Conservation (phyloP, 1,139 yeast species). For the Yamadazyma taylorii region DNA sequence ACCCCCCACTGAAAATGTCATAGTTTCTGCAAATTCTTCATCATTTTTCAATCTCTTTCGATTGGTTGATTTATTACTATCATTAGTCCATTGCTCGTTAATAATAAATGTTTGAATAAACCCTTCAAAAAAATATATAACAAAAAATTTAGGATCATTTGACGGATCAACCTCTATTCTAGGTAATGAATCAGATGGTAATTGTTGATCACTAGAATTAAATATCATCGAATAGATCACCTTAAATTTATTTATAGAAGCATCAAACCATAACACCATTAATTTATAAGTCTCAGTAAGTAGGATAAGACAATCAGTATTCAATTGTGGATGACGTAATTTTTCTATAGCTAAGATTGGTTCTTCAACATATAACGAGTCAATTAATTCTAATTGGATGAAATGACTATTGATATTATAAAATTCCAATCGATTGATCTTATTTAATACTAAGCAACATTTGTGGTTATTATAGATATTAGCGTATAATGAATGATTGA, state of each 20-base stretch:
- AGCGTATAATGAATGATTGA: slow-evolving; percentile 17
- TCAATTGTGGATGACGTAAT: slow-evolving; percentile 12
- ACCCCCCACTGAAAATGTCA: slow-evolving; percentile 28
- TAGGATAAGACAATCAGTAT: slow-evolving; percentile 17
- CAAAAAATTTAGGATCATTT: slow-evolving; percentile 17
- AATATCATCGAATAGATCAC: slow-evolving; percentile 15
- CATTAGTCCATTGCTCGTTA: slow-evolving; percentile 14
- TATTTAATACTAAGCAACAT: slow-evolving; percentile 20
- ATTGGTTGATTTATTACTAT: slow-evolving; percentile 8
- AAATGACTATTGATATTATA: slow-evolving; percentile 8
- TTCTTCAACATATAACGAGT: slow-evolving; percentile 17
- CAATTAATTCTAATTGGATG: slow-evolving; percentile 10
- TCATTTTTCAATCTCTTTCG: slow-evolving; percentile 13
- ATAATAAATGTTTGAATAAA: slow-evolving; percentile 24
- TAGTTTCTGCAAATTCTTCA: slow-evolving; percentile 13
- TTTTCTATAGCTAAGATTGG: slow-evolving; percentile 19
- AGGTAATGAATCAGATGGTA: slow-evolving; percentile 27
- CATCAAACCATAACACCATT: slow-evolving; percentile 14
- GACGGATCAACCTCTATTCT: slow-evolving; percentile 19
- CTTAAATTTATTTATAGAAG: slow-evolving; percentile 6
- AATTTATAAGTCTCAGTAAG: slow-evolving; percentile 18
- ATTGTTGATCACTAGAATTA: slow-evolving; percentile 30
- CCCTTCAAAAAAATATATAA: slow-evolving; percentile 33
- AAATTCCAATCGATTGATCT: slow-evolving; percentile 21
- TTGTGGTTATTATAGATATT: slow-evolving; percentile 10